phyloP scores from a whole-genome alignment of 2,329 filamentous ascomycete genomes.

The Aphanoascus verrucosus region DNA sequence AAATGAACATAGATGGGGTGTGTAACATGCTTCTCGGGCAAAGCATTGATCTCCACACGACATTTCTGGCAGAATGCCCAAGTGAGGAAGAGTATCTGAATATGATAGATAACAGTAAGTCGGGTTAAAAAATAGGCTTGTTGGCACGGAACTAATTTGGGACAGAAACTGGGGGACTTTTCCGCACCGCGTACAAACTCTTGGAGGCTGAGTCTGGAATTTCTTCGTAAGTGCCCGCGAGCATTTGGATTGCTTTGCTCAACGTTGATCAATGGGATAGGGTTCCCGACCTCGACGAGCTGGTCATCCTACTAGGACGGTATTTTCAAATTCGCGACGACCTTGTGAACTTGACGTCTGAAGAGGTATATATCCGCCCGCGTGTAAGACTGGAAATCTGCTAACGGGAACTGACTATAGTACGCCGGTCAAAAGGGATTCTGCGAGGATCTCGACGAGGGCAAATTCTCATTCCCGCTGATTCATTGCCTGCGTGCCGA shows the following conservation, averaged over 20 bases:
- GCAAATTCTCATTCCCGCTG: slow-evolving; percentile 31
- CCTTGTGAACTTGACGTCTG: slow-evolving; percentile 20
- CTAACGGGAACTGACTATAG: slow-evolving; percentile 12
- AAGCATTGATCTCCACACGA: neutral
- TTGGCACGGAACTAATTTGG: neutral
- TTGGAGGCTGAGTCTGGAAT: slow-evolving; percentile 17
- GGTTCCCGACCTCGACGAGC: neutral
- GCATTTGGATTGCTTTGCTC: too few species aligned
- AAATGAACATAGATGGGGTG: neutral
- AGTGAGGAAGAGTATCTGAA: slow-evolving; percentile 18
- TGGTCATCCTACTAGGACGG: slow-evolving; percentile 18
- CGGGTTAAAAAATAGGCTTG: neutral
- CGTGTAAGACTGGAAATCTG: neutral
- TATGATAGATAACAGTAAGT: slow-evolving; percentile 20
- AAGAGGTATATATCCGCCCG: slow-evolving; percentile 13
- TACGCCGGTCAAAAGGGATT: slow-evolving; percentile 34
- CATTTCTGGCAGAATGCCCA: slow-evolving; percentile 14
- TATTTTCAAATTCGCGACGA: slow-evolving; percentile 26
- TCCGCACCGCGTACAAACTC: slow-evolving; percentile 17
- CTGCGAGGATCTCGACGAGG: slow-evolving; percentile 36
- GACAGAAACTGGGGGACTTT: slow-evolving; percentile 19
- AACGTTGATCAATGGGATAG: too few species aligned
- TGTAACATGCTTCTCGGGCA: neutral
- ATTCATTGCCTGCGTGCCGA: neutral
- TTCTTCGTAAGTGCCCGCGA: neutral